Conservation (phyloP, 2,329 filamentous ascomycete species). For the Cladosporium oxysporum region DNA sequence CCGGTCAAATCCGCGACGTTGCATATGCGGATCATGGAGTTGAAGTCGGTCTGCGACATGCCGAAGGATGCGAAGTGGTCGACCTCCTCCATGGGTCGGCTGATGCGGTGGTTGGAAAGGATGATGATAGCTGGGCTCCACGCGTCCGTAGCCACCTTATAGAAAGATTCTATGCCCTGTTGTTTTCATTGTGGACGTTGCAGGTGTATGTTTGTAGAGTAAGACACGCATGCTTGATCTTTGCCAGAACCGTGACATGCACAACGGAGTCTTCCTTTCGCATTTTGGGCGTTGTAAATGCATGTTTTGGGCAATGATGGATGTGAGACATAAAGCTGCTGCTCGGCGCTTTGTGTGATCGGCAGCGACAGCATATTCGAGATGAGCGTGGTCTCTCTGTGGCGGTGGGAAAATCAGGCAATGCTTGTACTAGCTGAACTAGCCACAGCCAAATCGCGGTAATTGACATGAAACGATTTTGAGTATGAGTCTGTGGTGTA, state of each 20-base stretch:
- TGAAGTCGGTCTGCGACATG: not conserved
- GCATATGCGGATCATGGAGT: conserved; percentile 2
- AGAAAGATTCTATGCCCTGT: not conserved
- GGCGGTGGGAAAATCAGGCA: not conserved
- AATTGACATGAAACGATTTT: not conserved
- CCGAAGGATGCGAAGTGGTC: not conserved
- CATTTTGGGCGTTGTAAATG: not conserved
- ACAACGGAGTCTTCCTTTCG: not conserved
- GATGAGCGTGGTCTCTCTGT: not conserved
- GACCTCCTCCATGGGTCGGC: not conserved
- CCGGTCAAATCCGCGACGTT: not conserved
- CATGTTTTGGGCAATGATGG: not conserved
- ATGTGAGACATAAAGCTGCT: not conserved
- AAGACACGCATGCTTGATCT: not conserved
- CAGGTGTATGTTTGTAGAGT: not conserved
- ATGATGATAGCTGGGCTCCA: not conserved
- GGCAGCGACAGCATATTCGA: not conserved
- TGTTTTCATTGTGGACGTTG: not conserved
- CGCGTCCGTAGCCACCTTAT: not conserved
- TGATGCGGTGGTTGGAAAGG: not conserved
- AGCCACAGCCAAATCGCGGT: not conserved
- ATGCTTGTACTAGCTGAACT: no score
- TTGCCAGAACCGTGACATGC: not conserved
- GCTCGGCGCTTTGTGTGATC: not conserved
- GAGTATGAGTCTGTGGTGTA: not conserved